A percentile compares a stretch with the other conserved stretches of the same genome.
These are phyloP conservation scores for Teratosphaeria epicoccoides DNA, from an alignment of 2,329 filamentous ascomycete species.

Conservation along the genomic window DNA sequence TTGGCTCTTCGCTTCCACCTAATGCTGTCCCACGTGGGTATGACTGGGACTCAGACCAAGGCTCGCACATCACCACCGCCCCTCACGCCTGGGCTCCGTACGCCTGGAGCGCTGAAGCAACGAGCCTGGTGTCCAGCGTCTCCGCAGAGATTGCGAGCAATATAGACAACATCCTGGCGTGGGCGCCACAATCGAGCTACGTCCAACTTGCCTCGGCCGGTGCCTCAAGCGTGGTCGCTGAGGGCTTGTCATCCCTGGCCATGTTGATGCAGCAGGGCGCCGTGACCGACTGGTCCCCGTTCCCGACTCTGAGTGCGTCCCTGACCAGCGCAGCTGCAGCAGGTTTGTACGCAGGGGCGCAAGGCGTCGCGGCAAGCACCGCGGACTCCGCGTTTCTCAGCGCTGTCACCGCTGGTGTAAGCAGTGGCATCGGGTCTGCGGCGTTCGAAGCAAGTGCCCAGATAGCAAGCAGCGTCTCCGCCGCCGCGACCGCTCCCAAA, in stretches of 20 bases:
- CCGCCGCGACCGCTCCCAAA: neutral
- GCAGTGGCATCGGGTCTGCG: neutral
- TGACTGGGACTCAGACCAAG: neutral
- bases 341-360: neutral
- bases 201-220: neutral
- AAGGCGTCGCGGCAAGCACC: neutral
- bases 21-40: neutral
- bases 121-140: neutral
- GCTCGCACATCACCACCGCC: neutral
- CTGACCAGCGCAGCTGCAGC: neutral
- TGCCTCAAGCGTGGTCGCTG: neutral
- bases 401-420: neutral
- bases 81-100: too few relatives aligned
- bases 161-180: neutral
- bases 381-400: neutral
- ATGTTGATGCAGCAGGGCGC: neutral
- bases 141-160: neutral
- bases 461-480: neutral
- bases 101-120: too few relatives aligned
- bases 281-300: too few relatives aligned
- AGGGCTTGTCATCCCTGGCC: neutral
- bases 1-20: neutral
- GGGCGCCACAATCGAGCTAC: neutral
- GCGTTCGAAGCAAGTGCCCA: neutral
- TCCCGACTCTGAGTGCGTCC: too few relatives aligned